A percentile compares a stretch with the other conserved stretches of the same genome.
phyloP scores from a whole-genome alignment of 768 basidiomycete genomes.

The Suillus weaverae region DNA sequence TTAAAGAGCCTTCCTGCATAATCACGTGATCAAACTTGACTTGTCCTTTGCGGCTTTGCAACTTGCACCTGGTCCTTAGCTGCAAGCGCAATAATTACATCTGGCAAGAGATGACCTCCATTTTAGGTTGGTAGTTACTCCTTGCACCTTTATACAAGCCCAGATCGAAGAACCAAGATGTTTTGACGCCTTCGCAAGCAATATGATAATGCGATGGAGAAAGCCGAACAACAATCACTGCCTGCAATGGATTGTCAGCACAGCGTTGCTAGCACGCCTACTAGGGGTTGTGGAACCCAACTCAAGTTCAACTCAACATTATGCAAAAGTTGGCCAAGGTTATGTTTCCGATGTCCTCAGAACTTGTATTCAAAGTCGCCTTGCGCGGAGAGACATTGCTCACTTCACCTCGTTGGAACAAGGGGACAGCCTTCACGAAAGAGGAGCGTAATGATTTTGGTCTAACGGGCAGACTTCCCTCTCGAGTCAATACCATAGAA shows the following conservation, averaged over 20 bases:
- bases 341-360: conserved; percentile 9
- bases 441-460: conserved; percentile 72
- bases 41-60: too few relatives aligned
- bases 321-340: conserved; percentile 7
- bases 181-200: background rate
- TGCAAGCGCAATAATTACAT: too few relatives aligned
- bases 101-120: too few relatives aligned
- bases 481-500: conserved; percentile 61
- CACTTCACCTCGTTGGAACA: conserved; percentile 68
- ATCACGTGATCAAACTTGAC: too few relatives aligned
- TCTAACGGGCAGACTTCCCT: conserved; percentile 51
- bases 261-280: background rate
- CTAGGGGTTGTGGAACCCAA: background rate
- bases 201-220: conserved; percentile 16
- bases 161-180: background rate
- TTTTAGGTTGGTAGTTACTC: too few relatives aligned
- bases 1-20: too few relatives aligned
- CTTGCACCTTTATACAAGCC: too few relatives aligned
- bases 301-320: background rate
- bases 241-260: too few relatives aligned
- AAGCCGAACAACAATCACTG: conserved; percentile 13
- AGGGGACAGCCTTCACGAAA: conserved; percentile 74
- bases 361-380: conserved; percentile 40
- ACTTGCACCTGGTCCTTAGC: too few relatives aligned
- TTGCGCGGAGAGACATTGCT: conserved; percentile 65